Percentiles rank a stretch among this genome's conserved stretches.
Evolutionary conservation across 225 moss, liverwort and hornwort genomes (phyloP).

Genomic region (Sphagnum tenellum): DNA sequence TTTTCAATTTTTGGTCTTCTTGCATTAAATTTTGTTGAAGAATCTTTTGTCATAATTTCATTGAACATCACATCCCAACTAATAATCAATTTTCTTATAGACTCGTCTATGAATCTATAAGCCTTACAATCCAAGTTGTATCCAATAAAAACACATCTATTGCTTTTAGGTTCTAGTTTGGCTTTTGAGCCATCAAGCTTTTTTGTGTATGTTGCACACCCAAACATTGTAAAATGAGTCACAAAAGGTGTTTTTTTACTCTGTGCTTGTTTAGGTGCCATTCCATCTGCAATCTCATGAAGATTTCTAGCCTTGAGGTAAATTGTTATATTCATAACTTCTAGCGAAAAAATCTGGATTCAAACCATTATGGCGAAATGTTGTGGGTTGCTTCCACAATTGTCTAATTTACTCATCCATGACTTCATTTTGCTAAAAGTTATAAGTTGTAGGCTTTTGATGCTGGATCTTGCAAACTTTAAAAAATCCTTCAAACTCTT

Average conservation of each 20-base stretch:
- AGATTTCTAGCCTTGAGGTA: background rate
- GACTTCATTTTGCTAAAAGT: background rate
- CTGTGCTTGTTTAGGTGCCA: background rate
- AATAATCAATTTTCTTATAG: background rate
- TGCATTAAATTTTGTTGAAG: background rate
- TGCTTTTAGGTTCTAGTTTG: conserved; percentile 1
- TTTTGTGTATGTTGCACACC: background rate
- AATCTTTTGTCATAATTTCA: background rate
- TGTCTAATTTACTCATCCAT: background rate
- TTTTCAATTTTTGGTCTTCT: no score
- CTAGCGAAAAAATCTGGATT: background rate
- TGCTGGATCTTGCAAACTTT: background rate
- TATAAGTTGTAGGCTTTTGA: background rate
- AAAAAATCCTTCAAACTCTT: background rate
- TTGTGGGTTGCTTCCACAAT: background rate
- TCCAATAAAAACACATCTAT: conserved; percentile 1
- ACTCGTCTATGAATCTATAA: background rate
- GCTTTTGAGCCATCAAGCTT: background rate
- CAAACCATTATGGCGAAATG: background rate
- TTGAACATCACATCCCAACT: background rate
- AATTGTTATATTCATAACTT: background rate
- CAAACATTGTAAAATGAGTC: background rate
- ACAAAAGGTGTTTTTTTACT: background rate
- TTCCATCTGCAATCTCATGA: background rate
- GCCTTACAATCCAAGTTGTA: background rate